Conservation (phyloP, 2,329 filamentous ascomycete genomes). For the Sporothrix humicola region DNA sequence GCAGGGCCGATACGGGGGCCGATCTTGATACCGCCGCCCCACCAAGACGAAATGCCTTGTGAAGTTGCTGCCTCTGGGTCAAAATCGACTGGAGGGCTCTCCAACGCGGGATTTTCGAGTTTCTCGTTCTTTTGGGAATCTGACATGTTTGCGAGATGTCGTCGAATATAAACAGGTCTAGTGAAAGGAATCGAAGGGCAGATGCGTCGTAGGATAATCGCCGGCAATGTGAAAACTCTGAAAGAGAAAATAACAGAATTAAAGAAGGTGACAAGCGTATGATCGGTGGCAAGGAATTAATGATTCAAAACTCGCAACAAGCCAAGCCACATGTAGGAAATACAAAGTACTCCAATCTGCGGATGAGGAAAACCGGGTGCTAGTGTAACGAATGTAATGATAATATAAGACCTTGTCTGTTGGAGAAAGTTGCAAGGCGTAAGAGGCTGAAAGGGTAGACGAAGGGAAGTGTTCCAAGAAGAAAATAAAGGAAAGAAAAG, state of each 20-base stretch:
- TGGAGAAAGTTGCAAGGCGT: background rate
- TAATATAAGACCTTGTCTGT: background rate
- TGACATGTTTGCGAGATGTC: constrained; percentile 35
- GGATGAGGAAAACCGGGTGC: no score
- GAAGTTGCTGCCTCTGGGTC: constrained; percentile 36
- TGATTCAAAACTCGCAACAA: no score
- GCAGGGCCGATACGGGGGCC: constrained; percentile 60
- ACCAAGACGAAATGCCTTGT: constrained; percentile 47
- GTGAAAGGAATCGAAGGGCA: background rate
- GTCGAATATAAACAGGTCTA: background rate
- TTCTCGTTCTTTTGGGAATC: constrained; percentile 30
- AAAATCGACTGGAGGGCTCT: constrained; percentile 17
- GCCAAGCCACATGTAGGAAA: no score
- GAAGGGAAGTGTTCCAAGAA: no score
- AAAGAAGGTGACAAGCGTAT: no score
- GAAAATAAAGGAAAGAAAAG: background rate
- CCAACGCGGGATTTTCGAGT: background rate
- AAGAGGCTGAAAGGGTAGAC: background rate
- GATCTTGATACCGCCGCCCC: constrained; percentile 51
- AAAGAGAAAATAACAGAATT: no score
- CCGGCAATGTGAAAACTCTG: no score
- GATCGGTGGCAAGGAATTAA: no score
- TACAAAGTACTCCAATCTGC: no score
- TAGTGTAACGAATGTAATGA: no score
- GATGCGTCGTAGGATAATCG: no score